Percentiles rank a stretch among this genome's conserved stretches.
phyloP scores from a whole-genome alignment of 2,329 filamentous ascomycete species.

The Dichotomopilus funicola region DNA sequence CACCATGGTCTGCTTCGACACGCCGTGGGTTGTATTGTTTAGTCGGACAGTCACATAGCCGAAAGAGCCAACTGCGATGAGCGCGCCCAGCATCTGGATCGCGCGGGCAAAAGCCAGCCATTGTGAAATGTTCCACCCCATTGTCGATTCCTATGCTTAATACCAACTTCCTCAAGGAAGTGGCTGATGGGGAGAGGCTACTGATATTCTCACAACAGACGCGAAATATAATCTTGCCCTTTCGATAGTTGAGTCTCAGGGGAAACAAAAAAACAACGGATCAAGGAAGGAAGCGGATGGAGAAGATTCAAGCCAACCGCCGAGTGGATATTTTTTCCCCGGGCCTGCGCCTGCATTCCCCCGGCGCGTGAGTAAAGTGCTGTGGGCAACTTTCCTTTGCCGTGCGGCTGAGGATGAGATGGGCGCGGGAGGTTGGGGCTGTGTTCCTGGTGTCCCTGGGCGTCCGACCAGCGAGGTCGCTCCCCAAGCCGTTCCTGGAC shows the following conservation, averaged over 20 bases:
- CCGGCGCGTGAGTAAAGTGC: not conserved
- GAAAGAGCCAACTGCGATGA: constrained; percentile 29
- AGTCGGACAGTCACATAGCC: constrained; percentile 31
- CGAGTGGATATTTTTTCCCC: not conserved
- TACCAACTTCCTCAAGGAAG: constrained; percentile 12
- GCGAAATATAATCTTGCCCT: not conserved
- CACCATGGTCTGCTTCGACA: constrained; percentile 26
- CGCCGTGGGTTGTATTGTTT: constrained; percentile 23
- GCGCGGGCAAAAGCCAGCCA: constrained; percentile 30
- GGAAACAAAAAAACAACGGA: not conserved
- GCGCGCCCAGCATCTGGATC: constrained; percentile 28
- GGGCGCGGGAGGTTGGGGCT: constrained; percentile 8
- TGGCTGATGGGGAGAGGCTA: not conserved
- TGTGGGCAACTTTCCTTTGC: not conserved
- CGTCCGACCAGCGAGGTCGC: not conserved
- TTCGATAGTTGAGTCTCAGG: not conserved
- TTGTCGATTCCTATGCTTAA: constrained; percentile 2
- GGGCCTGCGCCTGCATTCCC: not conserved
- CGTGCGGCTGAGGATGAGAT: not conserved
- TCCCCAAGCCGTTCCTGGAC: not conserved
- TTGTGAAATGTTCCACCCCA: constrained; percentile 29
- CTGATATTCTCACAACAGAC: not conserved
- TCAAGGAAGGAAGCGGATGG: not conserved
- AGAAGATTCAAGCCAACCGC: not conserved
- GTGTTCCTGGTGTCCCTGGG: constrained; percentile 7